Conservation (phyloP, 2,329 filamentous ascomycete species). For the Colletotrichum sp. region DNA sequence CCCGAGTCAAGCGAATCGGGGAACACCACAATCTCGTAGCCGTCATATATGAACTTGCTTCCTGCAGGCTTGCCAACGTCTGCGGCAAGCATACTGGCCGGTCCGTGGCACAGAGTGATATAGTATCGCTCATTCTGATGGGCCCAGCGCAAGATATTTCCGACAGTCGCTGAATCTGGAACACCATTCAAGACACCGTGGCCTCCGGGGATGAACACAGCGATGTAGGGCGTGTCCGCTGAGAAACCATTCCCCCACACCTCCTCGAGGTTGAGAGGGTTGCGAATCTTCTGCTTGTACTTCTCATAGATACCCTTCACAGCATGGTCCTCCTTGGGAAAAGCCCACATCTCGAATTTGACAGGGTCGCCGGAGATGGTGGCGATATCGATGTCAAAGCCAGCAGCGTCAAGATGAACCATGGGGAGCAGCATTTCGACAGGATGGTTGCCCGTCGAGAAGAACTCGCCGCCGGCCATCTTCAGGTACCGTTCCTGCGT, state of each 20-base stretch:
- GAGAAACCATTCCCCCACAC: background rate
- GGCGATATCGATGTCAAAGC: background rate
- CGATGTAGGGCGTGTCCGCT: background rate
- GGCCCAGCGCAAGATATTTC: background rate
- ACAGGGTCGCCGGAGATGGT: slow-evolving; percentile 25
- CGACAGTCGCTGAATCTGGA: background rate
- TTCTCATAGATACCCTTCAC: slow-evolving; percentile 6
- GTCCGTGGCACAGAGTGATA: background rate
- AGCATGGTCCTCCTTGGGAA: background rate
- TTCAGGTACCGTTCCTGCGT: background rate
- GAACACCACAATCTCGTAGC: background rate
- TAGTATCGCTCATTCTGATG: background rate
- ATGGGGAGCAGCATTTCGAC: background rate
- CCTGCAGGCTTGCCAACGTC: background rate
- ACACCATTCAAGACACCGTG: background rate
- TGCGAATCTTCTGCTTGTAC: slow-evolving; percentile 21
- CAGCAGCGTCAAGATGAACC: background rate
- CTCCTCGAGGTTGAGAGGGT: background rate
- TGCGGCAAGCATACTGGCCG: background rate
- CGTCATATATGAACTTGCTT: background rate
- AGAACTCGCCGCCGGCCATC: background rate
- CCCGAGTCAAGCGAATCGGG: background rate
- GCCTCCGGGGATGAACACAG: background rate
- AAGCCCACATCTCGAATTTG: slow-evolving; percentile 27
- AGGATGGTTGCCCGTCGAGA: background rate